Base-by-base conservation (phyloP, 805 yeast species). In the Kodamaea laetipori region DNA sequence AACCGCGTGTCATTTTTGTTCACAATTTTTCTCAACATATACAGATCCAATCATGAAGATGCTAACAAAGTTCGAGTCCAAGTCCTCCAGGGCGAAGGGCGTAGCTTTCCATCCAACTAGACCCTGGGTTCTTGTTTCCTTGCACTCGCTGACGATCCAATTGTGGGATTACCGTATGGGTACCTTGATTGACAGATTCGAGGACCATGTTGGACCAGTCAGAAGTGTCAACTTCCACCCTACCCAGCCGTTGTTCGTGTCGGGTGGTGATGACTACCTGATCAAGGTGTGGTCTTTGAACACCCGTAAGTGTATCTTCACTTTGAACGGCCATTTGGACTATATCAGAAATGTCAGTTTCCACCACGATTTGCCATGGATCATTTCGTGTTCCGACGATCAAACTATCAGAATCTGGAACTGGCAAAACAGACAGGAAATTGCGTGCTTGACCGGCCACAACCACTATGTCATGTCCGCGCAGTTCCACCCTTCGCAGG, bases 141-240 rank as follows among this genome's bases (percentile, higher is more conserved):
- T 95, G 48, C 94, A 92, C 66, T 87, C 97, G 19, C 89, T 97
- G n/a, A 90, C 97, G n/a, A 92, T 94, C 63, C 99, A 95, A 67
- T 76, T 94, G 51, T 94, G 99, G 99, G 99, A 94, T 68, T 94
- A 95, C 69, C 83, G 99, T 60, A 94, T 94, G 99, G 99, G 99
- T 34, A 90, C 97, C 3, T 71, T 94, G 62, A 82, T 94, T 61
- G 98, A 90, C 66, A 80, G 97, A 46, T 94, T 90, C 60, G 99
- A 94, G 67, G 99, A 92, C 57, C 99, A 94, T 64, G 96, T 87
- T 58, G 99, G 99, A 19, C 98, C 99, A 2, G 99, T 94, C 18
- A 82, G 99, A 68, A 82, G 90, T 47, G 87, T 94, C 32, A 92
- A 83, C 63, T 92, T 94, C 77, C 99, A 94, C 69, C 97, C 97